These are phyloP conservation scores for Pichia paraexigua DNA, from an alignment of 805 yeast species.

Conservation along the genomic window DNA sequence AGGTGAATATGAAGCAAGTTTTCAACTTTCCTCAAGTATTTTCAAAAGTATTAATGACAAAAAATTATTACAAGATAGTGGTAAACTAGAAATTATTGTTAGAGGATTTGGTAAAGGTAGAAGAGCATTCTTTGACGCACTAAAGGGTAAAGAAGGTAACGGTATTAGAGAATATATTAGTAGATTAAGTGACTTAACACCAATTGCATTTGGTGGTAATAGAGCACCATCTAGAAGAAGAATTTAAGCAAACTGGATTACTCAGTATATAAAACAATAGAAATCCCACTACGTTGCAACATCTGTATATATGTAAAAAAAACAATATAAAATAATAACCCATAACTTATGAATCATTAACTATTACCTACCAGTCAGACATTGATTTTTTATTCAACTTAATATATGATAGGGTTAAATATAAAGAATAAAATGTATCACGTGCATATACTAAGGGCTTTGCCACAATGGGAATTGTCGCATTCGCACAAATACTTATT, in stretches of 20 bases:
- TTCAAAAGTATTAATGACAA: conserved; percentile 63
- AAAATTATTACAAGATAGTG: conserved; percentile 25
- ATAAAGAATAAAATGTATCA: background rate
- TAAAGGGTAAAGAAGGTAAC: conserved; percentile 83
- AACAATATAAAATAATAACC: too few relatives aligned
- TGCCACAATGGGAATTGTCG: conserved; percentile 11
- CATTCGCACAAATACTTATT: background rate
- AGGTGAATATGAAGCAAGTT: conserved; percentile 89
- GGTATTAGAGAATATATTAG: conserved; percentile 56
- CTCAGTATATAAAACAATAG: background rate
- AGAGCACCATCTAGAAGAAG: conserved; percentile 79
- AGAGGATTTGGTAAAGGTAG: conserved; percentile 87
- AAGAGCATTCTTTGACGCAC: conserved; percentile 74
- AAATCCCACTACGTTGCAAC: background rate
- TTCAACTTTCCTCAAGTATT: conserved; percentile 69
- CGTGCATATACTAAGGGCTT: conserved; percentile 11
- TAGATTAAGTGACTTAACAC: conserved; percentile 71
- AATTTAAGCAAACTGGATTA: conserved; percentile 24
- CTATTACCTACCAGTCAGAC: too few relatives aligned
- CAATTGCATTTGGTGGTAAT: conserved; percentile 87
- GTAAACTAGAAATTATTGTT: conserved; percentile 66
- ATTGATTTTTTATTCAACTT: too few relatives aligned
- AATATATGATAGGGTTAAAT: too few relatives aligned
- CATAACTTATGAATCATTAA: too few relatives aligned
- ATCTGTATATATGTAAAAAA: background rate